Base-by-base conservation (phyloP, 2,329 filamentous ascomycete genomes). In the Sporothrix pallida region DNA sequence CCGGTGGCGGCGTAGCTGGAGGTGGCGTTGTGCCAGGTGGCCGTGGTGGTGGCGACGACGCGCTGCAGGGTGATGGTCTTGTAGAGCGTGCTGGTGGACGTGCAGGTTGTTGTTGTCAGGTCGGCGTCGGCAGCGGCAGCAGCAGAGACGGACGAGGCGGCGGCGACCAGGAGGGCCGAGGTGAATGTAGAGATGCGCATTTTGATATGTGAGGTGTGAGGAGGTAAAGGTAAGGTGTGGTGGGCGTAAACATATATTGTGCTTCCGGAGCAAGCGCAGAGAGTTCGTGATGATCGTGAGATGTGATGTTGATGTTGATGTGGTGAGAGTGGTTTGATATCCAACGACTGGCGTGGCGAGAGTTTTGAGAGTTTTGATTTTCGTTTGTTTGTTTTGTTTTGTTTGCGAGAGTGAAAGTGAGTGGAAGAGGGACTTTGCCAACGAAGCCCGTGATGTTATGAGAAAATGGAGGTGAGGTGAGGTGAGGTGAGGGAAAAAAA, bases 401-500 rank as follows among this genome's bases (percentile, higher is more conserved):
- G 31, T 37, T 37, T 37, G 31, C 4, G 26, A 23, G 52, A 12
- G 52, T 26, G 3, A 44, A 74, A 75, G 77, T 72, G 76, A 67
- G 74, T 76, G 78, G 77, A 76, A 70, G 23, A 74, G 75, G 83
- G 85, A 86, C 86, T 87, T 84, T 87, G 86, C 86, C 86, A 87
- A 87, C 86, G 86, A 87, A 87, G 86, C 80, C 83, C 80, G 74
- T 73, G 48, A 75, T 72, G 31, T 56, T 72, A 13, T 52, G 46
- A 26, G 74, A 73, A 74, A 50, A 73, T 67, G 62, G 44, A 75
- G 73, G 75, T 65, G 73, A 72, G 70, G 44, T 65, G 73, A 72
- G 70, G 44, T 8, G 42, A 71, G 62, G 71, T 69, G 48, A 73
- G 60, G 70, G 48, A 70, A 56, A 23, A 50, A n/a, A 46, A 26